phyloP scores from a whole-genome alignment of 257 asterid genomes.

The Thymus quinquecostatus region DNA sequence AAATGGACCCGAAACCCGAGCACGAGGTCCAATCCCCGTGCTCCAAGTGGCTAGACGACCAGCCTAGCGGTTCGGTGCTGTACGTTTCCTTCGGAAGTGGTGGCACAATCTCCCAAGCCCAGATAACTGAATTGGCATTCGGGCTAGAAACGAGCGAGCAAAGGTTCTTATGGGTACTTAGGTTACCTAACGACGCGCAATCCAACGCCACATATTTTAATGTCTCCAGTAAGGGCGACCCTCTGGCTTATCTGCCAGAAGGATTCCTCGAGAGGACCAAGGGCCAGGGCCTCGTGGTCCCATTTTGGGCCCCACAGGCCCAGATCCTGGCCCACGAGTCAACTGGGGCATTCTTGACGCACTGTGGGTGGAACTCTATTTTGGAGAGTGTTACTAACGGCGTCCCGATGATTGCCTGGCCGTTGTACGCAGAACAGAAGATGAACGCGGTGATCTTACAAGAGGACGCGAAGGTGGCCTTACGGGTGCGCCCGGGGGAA shows the following conservation, averaged over 20 bases:
- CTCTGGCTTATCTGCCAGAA: conserved; percentile 51
- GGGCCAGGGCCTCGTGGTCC: conserved; percentile 48
- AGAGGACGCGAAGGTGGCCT: conserved; percentile 54
- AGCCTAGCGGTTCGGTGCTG: conserved; percentile 70
- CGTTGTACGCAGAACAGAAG: conserved; percentile 74
- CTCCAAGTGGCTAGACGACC: conserved; percentile 62
- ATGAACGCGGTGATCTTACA: conserved; percentile 65
- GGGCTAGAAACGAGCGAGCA: conserved; percentile 66
- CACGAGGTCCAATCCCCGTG: conserved; percentile 19
- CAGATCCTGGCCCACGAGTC: conserved; percentile 49
- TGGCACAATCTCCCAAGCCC: conserved; percentile 61
- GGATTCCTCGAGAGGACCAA: conserved; percentile 52
- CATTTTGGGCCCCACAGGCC: conserved; percentile 61
- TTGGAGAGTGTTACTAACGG: conserved; percentile 63
- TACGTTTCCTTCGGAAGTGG: conserved; percentile 78
- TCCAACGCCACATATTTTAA: conserved; percentile 42
- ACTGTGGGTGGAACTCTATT: conserved; percentile 78
- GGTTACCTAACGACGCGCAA: conserved; percentile 40
- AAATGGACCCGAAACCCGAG: conserved; percentile 26
- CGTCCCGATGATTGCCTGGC: conserved; percentile 81
- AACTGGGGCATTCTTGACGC: conserved; percentile 49
- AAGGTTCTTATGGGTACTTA: conserved; percentile 57
- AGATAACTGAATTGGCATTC: conserved; percentile 52
- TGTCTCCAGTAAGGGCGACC: conserved; percentile 33
- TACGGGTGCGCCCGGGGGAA: conserved; percentile 43